These are phyloP conservation scores for Cryptococcus sp. DNA, from an alignment of 1,284 basidiomycete genomes.

Conservation along the genomic window DNA sequence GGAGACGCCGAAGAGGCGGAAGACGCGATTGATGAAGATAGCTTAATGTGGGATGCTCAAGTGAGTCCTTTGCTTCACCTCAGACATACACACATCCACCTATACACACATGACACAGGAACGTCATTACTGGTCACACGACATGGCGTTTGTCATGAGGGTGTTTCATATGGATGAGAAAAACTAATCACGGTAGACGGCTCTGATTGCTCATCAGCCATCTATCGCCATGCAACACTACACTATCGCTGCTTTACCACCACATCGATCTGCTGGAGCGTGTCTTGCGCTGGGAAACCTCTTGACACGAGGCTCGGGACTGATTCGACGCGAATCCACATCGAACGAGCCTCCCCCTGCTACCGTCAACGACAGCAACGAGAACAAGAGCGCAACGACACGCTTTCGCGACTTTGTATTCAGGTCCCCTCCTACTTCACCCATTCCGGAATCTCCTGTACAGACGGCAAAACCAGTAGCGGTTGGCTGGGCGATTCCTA, in stretches of 20 bases:
- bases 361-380: background rate
- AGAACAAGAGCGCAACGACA: background rate
- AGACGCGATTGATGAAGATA: slow-evolving; percentile 29
- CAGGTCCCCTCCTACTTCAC: background rate
- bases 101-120: too few species aligned
- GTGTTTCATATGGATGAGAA: too few species aligned
- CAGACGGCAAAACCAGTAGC: slow-evolving; percentile 15
- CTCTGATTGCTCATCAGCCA: slow-evolving; percentile 39
- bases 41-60: slow-evolving; percentile 41
- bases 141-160: too few species aligned
- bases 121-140: too few species aligned
- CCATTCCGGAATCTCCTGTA: slow-evolving; percentile 1
- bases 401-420: slow-evolving; percentile 1
- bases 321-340: slow-evolving; percentile 9
- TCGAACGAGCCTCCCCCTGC: background rate
- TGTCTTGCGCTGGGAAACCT: slow-evolving; percentile 42
- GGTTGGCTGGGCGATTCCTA: slow-evolving; percentile 36
- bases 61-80: too few species aligned
- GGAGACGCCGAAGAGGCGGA: slow-evolving; percentile 12
- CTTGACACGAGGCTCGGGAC: slow-evolving; percentile 30
- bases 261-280: slow-evolving; percentile 31
- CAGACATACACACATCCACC: too few species aligned
- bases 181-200: too few species aligned
- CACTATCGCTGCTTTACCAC: slow-evolving; percentile 37
- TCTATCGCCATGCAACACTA: slow-evolving; percentile 34